Percentiles rank a stretch among this genome's conserved stretches.
Conservation (phyloP, 1,284 basidiomycete species). For the Coriolopsis trogii region DNA sequence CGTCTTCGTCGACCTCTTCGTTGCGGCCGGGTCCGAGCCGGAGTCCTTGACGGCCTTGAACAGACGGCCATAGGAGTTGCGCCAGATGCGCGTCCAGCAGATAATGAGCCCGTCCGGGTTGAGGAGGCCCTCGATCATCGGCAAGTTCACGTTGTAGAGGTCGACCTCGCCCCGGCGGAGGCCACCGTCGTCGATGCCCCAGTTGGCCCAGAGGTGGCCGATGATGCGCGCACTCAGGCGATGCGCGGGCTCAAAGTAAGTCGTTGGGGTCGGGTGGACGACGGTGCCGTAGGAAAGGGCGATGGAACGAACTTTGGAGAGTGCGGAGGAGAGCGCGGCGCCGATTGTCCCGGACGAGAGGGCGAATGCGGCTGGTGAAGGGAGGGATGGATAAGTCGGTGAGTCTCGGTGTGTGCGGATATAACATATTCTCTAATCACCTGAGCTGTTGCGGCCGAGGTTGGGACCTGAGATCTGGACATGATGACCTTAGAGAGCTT, state of each 20-base stretch:
- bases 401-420: not conserved
- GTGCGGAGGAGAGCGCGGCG: conserved; percentile 80
- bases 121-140: conserved; percentile 66
- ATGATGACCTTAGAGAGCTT: not conserved
- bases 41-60: conserved; percentile 65
- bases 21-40: conserved; percentile 21
- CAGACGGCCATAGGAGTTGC: conserved; percentile 74
- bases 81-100: conserved; percentile 78
- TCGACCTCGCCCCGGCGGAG: conserved; percentile 68
- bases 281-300: conserved; percentile 88
- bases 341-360: conserved; percentile 91
- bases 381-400: not conserved
- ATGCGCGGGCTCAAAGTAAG: conserved; percentile 71
- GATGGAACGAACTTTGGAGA: conserved; percentile 73
- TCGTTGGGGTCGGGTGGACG: conserved; percentile 64
- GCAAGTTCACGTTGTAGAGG: conserved; percentile 83
- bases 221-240: conserved; percentile 69
- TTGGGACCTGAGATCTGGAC: conserved; percentile 75
- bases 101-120: conserved; percentile 59
- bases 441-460: conserved; percentile 81
- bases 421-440: conserved; percentile 37
- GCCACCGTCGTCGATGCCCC: conserved; percentile 72
- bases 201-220: conserved; percentile 74
- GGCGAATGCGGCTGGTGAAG: conserved; percentile 73
- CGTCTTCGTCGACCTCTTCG: conserved; percentile 24